Evolutionary conservation across 2,329 filamentous ascomycete species (phyloP), one percentile per base, ranked within the genome.

Genomic region (Ceratocystis ficicola): DNA sequence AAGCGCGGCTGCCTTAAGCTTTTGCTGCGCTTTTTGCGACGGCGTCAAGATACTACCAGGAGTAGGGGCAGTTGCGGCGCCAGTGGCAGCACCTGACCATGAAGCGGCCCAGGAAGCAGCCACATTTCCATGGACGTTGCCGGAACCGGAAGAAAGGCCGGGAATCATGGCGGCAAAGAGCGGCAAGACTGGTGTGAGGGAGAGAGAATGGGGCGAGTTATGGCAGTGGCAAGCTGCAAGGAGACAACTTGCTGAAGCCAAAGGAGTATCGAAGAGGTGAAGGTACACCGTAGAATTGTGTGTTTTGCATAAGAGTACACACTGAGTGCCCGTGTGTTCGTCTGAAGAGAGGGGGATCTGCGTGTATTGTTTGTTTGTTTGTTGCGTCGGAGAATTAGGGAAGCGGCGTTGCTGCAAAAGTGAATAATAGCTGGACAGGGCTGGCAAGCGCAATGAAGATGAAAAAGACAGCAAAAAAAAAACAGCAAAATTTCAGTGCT

Each of bases 111-210:
- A 67, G 10, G 66, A 65, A 28, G 66, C 44, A 50, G 59, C 41
- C 6, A 15, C 46, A 15, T 52, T 67, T 12, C 25, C 57, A 22
- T 41, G 32, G 8, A 30, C 5, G 20, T 44, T 28, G 17, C 32
- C 17, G 30, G 57, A 62, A n/a, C 69, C 66, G 22, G 70, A 68
- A 8, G 70, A 69, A 7, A 72, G 69, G 8, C 71, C 71, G 3
- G 71, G 71, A n/a, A 72, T 72, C 59, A 70, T 69, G 20, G 62
- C 68, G 15, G 15, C n/a, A 30, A 57, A n/a, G 44, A 52, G 32
- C 10, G 3, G 63, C 3, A 25, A 52, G 44, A 41, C 36, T 15
- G 36, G 30, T 55, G 22, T 52, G 36, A 52, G 46, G 59, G 63
- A 5, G 25, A 52, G 10, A n/a, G 64, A 36, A n/a, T 7, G 17